Evolutionary conservation across 129 eudicot species (phyloP).

Genomic region (Smallanthus sonchifolius): DNA sequence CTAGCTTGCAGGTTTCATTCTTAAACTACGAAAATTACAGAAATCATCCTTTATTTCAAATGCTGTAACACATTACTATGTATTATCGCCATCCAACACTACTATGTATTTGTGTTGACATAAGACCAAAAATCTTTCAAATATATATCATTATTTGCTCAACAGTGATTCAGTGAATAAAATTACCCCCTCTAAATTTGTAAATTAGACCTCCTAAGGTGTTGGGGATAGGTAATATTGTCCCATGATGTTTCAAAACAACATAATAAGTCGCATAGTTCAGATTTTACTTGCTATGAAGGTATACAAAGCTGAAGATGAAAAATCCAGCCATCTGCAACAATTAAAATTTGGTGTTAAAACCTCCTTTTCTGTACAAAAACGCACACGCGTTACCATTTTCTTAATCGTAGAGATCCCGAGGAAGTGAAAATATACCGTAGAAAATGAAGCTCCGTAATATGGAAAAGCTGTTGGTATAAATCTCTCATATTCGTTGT

Average conservation of each 20-base stretch:
- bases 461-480: slow-evolving; percentile 77
- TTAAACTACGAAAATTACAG: no score
- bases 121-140: not conserved
- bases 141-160: not conserved
- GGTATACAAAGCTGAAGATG: slow-evolving; percentile 62
- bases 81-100: no score
- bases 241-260: slow-evolving; percentile 3
- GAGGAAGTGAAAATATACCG: not conserved
- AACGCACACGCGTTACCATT: not conserved
- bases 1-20: no score
- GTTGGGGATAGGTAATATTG: not conserved
- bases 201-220: slow-evolving; percentile 19
- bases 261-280: not conserved
- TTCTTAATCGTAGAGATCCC: not conserved
- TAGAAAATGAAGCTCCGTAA: slow-evolving; percentile 22
- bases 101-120: no score
- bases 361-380: not conserved
- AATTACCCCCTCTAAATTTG: slow-evolving; percentile 15
- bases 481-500: slow-evolving; percentile 83
- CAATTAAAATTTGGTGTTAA: slow-evolving; percentile 2
- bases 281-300: slow-evolving; percentile 54
- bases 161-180: not conserved
- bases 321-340: slow-evolving; percentile 82
- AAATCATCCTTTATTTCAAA: no score
- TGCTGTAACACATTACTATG: no score